phyloP scores from a whole-genome alignment of 257 asterid species.

The Jaltomata sinuosa region DNA sequence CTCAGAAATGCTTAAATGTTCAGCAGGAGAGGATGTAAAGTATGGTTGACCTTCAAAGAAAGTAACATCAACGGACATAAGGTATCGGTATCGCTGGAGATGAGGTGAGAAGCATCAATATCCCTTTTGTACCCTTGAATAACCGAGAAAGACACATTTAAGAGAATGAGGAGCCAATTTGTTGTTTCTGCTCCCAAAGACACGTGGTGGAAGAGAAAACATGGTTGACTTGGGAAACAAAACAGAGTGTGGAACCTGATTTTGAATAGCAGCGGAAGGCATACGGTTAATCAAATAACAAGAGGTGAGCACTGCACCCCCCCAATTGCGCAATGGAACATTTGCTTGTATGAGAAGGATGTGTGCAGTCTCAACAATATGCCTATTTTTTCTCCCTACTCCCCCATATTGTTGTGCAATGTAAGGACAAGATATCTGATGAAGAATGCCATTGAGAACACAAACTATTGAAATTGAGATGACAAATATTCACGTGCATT shows the following conservation, averaged over 20 bases:
- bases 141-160: neutral
- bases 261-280: neutral
- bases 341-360: neutral
- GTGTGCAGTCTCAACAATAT: neutral
- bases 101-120: neutral
- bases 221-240: neutral
- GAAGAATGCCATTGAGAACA: neutral
- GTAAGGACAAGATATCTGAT: neutral
- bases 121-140: neutral
- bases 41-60: neutral
- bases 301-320: neutral
- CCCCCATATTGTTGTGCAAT: neutral
- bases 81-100: neutral
- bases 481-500: neutral
- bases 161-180: neutral
- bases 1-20: neutral
- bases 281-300: neutral
- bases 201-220: neutral
- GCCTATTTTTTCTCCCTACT: neutral
- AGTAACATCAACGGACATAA: neutral
- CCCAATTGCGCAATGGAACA: neutral
- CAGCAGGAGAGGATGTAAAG: neutral
- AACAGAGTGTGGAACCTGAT: neutral
- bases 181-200: neutral
- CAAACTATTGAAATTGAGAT: neutral